Evolutionary conservation across 1,284 basidiomycete species (phyloP).

Genomic region (Nidula niveotomentosa): DNA sequence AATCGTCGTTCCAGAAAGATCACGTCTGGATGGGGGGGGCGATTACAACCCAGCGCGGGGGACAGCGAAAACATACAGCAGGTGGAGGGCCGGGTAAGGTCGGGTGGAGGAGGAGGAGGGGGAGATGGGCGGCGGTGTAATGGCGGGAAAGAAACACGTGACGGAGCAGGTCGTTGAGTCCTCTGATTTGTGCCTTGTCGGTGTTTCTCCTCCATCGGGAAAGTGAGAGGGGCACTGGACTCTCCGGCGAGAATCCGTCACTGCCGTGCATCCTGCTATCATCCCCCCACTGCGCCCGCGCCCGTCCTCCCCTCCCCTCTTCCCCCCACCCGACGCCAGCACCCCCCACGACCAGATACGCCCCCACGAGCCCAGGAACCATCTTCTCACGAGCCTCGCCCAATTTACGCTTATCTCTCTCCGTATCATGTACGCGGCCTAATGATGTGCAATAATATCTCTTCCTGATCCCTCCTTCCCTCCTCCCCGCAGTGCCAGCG

Average conservation of each 20-base stretch:
- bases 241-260: background rate
- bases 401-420: conserved; percentile 8
- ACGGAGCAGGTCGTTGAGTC: background rate
- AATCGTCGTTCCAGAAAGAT: too few relatives aligned
- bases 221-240: conserved; percentile 11
- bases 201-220: conserved; percentile 15
- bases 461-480: too few relatives aligned
- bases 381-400: background rate
- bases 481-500: too few relatives aligned
- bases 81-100: too few relatives aligned
- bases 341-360: background rate
- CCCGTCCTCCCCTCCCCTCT: conserved; percentile 4
- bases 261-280: background rate
- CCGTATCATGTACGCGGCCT: background rate
- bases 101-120: background rate
- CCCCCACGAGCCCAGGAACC: background rate
- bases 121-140: background rate
- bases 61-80: too few relatives aligned
- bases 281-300: background rate
- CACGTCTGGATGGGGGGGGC: too few relatives aligned
- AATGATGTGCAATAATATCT: too few relatives aligned
- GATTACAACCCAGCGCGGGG: too few relatives aligned
- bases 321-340: conserved; percentile 6
- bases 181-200: conserved; percentile 14
- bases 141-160: conserved; percentile 9